Evolutionary conservation across 805 yeast genomes (phyloP), one percentile per base, ranked within the genome.

Genomic region (Tetrapisispora taiwanensis): DNA sequence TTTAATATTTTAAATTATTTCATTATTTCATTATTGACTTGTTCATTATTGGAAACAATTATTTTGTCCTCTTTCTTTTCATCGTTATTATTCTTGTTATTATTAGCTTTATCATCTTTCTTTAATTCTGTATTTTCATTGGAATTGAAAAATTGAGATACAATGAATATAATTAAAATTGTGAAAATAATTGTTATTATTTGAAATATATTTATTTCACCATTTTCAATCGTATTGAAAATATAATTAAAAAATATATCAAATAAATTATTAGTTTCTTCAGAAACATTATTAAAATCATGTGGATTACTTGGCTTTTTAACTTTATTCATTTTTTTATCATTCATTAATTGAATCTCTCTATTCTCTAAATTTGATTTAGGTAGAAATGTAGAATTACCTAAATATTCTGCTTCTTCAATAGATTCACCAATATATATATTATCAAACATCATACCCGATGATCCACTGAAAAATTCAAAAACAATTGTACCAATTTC

Each of bases 401-500:
- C 97, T 51, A 88, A 69, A 10, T 58, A 45, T 67, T 89, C 95
- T 10, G 96, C 96, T 56, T 88, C 95, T 31, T 66, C 69, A 15
- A 88, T 68, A 2, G 84, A 76, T 58, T 84, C 88, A 22, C 96
- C 96, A 48, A 88, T 62, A 61, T 88, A 89, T 48, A 88, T 76
- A 66, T 88, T 86, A 62, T 86, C 86, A 60, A 88, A 85, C 60
- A 84, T 53, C 43, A 86, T 76, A 41, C 83, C 75, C 33, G 71
- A 71, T 50, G 84, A 81, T 79, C 88, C 82, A 38, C 90, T 76
- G 95, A 95, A 87, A 50, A 88, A 68, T 62, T 88, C 96, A 58
- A 89, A 84, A 3, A 50, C 46, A 13, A 54, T 31, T 4, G 95
- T 95, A 8, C 83, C 94, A 17, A 87, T 89, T 50, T 84, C 76